Evolutionary conservation across 2,329 filamentous ascomycete species (phyloP).

Genomic region (Trichoderma harzianum): DNA sequence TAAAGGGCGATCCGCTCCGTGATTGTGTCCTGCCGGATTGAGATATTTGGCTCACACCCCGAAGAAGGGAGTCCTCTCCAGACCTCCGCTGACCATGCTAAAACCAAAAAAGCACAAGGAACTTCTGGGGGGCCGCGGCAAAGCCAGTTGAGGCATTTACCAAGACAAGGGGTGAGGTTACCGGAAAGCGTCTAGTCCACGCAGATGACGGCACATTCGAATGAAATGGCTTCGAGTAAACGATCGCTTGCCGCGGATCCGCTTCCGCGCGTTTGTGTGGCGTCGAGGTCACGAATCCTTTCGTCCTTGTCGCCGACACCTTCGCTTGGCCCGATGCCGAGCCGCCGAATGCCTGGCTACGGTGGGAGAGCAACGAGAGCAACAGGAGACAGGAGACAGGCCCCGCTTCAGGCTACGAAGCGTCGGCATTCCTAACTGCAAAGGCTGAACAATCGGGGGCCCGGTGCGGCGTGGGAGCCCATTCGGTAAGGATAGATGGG

Average conservation of each 20-base stretch:
- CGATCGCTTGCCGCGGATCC: slow-evolving; percentile 21
- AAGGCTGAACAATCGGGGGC: neutral
- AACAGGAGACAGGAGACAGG: neutral
- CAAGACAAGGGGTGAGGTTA: neutral
- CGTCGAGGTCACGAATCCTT: neutral
- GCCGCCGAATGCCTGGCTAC: neutral
- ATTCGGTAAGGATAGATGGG: neutral
- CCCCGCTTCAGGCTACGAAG: slow-evolving; percentile 1
- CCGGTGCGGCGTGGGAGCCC: neutral
- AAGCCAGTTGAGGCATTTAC: slow-evolving; percentile 12
- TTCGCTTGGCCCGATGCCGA: slow-evolving; percentile 3
- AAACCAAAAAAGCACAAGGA: neutral
- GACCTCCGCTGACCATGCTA: neutral
- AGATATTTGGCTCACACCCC: slow-evolving; percentile 2
- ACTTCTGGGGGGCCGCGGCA: neutral
- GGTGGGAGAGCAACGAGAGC: neutral
- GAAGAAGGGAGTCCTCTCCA: neutral
- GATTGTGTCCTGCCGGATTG: slow-evolving; percentile 10
- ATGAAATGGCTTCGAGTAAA: neutral
- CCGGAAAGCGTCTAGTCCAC: neutral
- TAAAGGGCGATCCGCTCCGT: slow-evolving; percentile 2
- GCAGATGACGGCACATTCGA: neutral
- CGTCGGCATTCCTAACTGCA: neutral
- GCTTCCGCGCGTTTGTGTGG: slow-evolving; percentile 18
- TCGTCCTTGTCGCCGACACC: neutral